phyloP scores from a whole-genome alignment of 2,329 filamentous ascomycete species.

The Leptoxyphium fumago region DNA sequence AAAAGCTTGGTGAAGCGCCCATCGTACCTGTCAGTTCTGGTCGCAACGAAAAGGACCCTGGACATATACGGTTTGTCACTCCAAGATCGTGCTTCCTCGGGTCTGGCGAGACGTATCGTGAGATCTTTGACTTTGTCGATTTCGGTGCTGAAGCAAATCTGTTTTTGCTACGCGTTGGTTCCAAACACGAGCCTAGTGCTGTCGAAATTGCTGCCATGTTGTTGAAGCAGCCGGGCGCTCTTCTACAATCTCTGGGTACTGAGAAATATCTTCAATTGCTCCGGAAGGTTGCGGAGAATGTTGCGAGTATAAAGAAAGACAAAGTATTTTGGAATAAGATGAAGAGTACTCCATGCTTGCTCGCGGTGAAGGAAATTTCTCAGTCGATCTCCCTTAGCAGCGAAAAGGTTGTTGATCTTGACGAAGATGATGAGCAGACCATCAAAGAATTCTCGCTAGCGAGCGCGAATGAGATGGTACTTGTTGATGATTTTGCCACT shows the following conservation, averaged over 20 bases:
- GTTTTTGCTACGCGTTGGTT: constrained; percentile 77
- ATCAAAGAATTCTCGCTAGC: constrained; percentile 70
- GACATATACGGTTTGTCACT: constrained; percentile 39
- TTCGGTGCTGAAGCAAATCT: constrained; percentile 78
- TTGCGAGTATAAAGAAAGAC: constrained; percentile 57
- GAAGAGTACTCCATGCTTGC: constrained; percentile 58
- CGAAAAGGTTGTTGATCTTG: constrained; percentile 34
- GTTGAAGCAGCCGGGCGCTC: constrained; percentile 66
- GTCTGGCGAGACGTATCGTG: constrained; percentile 54
- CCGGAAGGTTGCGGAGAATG: constrained; percentile 62
- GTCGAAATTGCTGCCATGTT: constrained; percentile 70
- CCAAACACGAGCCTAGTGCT: constrained; percentile 80
- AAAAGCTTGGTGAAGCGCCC: constrained; percentile 45
- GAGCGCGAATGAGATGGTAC: constrained; percentile 54
- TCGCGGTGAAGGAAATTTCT: constrained; percentile 65
- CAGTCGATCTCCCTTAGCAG: constrained; percentile 34
- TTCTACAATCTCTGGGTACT: constrained; percentile 66
- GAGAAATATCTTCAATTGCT: constrained; percentile 81
- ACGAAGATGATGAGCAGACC: constrained; percentile 31
- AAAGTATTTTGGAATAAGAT: constrained; percentile 64
- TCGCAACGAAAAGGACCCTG: constrained; percentile 8
- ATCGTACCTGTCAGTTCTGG: constrained; percentile 52
- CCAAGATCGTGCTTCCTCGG: constrained; percentile 74
- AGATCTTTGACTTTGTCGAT: constrained; percentile 95
- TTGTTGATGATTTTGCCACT: constrained; percentile 77